Base-by-base conservation (phyloP, 1,284 basidiomycete species). In the Anthracocystis walkeri region DNA sequence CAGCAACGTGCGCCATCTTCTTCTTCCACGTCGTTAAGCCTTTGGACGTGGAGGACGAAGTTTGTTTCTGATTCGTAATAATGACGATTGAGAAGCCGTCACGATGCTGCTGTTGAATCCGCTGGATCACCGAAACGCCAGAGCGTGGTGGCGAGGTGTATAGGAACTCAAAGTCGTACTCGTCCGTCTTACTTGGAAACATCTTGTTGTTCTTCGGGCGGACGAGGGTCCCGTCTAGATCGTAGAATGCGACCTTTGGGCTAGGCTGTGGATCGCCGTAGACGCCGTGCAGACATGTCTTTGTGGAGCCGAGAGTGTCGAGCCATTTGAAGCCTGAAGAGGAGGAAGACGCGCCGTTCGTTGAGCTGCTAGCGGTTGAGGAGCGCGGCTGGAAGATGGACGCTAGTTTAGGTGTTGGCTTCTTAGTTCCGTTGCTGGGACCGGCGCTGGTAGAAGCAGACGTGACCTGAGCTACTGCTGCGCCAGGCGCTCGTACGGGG, bases 221-320 rank as follows among this genome's bases (percentile, higher is more conserved):
- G 4, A 82, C 69, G 1, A 82, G 53, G 25, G 77, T 81, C 12
- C 79, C 80, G 44, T 82, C 80, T 3, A 82, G 61, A 44, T 82
- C 80, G 61, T 70, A 82, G 51, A 75, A 71, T 8, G 78, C 77
- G 3, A 81, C 66, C 27, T 75, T 76, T 21, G 58, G 14, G 45
- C 40, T 62, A 1, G 64, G 63, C 8, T 40, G 25, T 0, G 77
- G 77, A 4, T 70, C 50, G 31, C 69, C 65, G 25, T 58, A 79
- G 0, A 65, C 50, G 20, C 60, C 74, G 27, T 77, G 66, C 16
- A 79, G 55, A 21, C 76, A 78, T 3, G 58, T 73, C 20, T 49
- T 50, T 18, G 38, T 41, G 10, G 65, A 29, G 6, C 74, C 74
- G 31, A 71, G 38, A 1, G 64, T 52, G 2, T 60, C 68, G 18